Evolutionary conservation across 1,139 yeast species (phyloP), one percentile per base, ranked within the genome.

Genomic region (Diutina sp.): DNA sequence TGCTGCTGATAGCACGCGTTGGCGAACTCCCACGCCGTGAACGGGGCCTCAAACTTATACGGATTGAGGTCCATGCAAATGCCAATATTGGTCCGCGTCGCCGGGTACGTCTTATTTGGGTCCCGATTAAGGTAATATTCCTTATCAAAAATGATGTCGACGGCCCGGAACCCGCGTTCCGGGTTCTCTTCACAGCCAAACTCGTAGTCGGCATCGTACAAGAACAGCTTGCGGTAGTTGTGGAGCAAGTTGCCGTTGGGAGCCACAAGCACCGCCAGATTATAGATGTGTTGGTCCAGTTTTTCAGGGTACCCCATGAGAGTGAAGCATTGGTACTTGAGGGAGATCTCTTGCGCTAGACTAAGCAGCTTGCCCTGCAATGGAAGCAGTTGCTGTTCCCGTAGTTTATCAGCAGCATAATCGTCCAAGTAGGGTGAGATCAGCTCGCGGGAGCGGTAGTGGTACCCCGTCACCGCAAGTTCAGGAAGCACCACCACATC

Each of bases 51-150:
- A 66, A 90, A 91, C 65, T 87, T 78, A 67, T 88, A 87, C 0
- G 97, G 97, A 66, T 89, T 90, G 60, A 91, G 69, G 68, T 90
- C 98, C 98, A 90, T 91, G 67, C 97, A 91, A n/a, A 91, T 90
- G 0, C 97, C 97, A 58, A 90, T 75, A 52, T 83, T 79, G 0
- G 86, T 71, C 12, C 68, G 68, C 47, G 79, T 45, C 11, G 50
- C 11, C 1, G 30, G 29, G 6, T 47, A 29, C 0, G 45, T 55
- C 30, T 44, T 35, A 1, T 50, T 55, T 47, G 58, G 51, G 46
- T 58, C 56, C 35, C 44, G 53, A 18, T 60, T 44, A 58, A 60
- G 50, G 57, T 70, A 70, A 58, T 64, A 66, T 21, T 65, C 65
- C 57, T 68, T 70, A 55, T 72, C 69, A 6, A 78, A 63, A 2